Percentiles rank a stretch among this genome's conserved stretches.
Conservation (phyloP, 306 rosid species). For the Pueraria montana region DNA sequence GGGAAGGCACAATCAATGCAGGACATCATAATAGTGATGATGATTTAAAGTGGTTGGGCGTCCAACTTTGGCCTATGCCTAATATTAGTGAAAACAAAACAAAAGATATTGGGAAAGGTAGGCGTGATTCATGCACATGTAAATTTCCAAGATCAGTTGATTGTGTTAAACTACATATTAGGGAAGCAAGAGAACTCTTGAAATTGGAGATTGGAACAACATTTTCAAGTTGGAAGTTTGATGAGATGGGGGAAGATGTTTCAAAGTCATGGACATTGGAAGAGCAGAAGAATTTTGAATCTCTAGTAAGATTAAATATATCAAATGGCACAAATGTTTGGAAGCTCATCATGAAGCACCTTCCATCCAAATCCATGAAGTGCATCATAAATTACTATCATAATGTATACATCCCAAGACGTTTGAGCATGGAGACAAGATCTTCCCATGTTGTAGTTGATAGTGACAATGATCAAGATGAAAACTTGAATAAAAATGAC, state of each 20-base stretch:
- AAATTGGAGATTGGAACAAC: conserved; percentile 45
- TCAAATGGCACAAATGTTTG: conserved; percentile 44
- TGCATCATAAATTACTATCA: conserved; percentile 51
- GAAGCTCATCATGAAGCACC: conserved; percentile 44
- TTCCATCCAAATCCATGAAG: conserved; percentile 51
- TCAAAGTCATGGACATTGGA: conserved; percentile 52
- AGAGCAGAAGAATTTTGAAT: conserved; percentile 45
- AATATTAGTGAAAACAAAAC: not conserved
- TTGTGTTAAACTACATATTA: conserved; percentile 47
- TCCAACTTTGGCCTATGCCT: conserved; percentile 44
- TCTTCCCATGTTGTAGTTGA: conserved; percentile 33
- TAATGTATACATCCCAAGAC: conserved; percentile 51
- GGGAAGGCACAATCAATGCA: conserved; percentile 33
- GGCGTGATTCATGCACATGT: conserved; percentile 45
- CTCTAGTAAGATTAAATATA: conserved; percentile 28
- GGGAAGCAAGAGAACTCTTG: conserved; percentile 43
- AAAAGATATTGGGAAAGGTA: conserved; percentile 47
- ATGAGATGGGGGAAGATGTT: conserved; percentile 54
- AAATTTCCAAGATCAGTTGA: conserved; percentile 41
- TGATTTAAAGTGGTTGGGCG: conserved; percentile 54
- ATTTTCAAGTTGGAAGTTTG: conserved; percentile 55
- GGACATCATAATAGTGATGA: not conserved
- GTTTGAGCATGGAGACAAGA: conserved; percentile 45
- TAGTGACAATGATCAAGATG: conserved; percentile 44
- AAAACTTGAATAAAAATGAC: not conserved